These are phyloP conservation scores for Exserohilum rostratum DNA, from an alignment of 2,329 filamentous ascomycete genomes.

Conservation along the genomic window DNA sequence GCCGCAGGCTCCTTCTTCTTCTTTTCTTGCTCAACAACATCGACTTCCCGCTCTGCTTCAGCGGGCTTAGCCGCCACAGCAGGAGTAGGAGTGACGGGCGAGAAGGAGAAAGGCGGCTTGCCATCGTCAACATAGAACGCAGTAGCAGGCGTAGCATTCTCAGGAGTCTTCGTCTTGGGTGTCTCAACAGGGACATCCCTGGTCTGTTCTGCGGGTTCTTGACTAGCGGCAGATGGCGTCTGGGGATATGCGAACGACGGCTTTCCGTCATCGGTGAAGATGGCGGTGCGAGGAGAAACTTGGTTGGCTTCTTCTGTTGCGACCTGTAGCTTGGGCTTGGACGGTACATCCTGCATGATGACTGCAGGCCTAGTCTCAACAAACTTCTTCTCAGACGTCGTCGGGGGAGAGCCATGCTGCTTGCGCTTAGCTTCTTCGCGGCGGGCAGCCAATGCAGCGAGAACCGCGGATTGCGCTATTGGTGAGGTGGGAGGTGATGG, in stretches of 20 bases:
- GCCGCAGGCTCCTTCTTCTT: neutral
- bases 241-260: constrained; percentile 3
- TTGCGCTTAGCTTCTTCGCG: constrained; percentile 13
- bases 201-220: neutral
- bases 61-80: neutral
- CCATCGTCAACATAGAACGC: constrained; percentile 10
- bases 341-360: neutral
- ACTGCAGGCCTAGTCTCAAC: neutral
- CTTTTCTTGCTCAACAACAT: neutral
- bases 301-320: constrained; percentile 2
- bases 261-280: constrained; percentile 12
- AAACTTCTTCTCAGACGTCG: constrained; percentile 8
- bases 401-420: neutral
- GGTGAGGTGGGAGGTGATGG: constrained; percentile 15
- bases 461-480: constrained; percentile 13
- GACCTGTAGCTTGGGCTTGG: constrained; percentile 6
- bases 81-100: neutral
- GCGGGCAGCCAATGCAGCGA: constrained; percentile 13
- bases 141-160: neutral
- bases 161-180: neutral
- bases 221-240: neutral
- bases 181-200: neutral
- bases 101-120: constrained; percentile 8
- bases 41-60: neutral
- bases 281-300: neutral